These are phyloP conservation scores for Colletotrichum echinochloae DNA, from an alignment of 2,329 filamentous ascomycete genomes.

Conservation along the genomic window DNA sequence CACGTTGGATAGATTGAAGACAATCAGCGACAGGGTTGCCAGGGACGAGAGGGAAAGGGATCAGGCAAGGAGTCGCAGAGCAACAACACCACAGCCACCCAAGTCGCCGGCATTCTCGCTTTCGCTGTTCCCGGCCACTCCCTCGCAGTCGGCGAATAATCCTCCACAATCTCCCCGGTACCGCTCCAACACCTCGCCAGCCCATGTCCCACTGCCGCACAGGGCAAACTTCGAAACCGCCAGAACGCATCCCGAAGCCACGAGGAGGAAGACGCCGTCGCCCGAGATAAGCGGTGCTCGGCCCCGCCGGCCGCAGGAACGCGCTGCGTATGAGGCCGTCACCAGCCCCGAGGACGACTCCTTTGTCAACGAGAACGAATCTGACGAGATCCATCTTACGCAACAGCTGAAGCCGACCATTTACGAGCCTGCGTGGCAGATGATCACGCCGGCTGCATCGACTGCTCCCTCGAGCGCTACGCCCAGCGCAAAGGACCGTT, in stretches of 20 bases:
- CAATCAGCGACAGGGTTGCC: slow-evolving; percentile 59
- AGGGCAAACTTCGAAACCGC: slow-evolving; percentile 49
- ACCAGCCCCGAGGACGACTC: slow-evolving; percentile 51
- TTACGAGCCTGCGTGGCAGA: slow-evolving; percentile 61
- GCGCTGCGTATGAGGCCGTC: slow-evolving; percentile 38
- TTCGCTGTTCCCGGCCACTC: slow-evolving; percentile 58
- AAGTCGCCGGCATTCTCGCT: slow-evolving; percentile 48
- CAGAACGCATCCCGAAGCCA: slow-evolving; percentile 4
- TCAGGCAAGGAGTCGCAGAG: slow-evolving; percentile 53
- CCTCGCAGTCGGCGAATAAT: slow-evolving; percentile 41
- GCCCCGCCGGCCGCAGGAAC: neutral
- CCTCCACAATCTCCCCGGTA: slow-evolving; percentile 54
- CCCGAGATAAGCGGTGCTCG: neutral
- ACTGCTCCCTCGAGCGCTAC: slow-evolving; percentile 43
- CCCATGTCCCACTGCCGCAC: slow-evolving; percentile 58
- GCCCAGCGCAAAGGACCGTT: slow-evolving; percentile 48
- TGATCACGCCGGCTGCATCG: slow-evolving; percentile 54
- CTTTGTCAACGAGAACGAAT: slow-evolving; percentile 43
- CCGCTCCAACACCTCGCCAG: slow-evolving; percentile 69
- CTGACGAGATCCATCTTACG: slow-evolving; percentile 44
- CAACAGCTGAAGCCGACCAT: slow-evolving; percentile 52
- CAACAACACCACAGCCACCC: slow-evolving; percentile 61
- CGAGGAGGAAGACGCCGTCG: slow-evolving; percentile 13
- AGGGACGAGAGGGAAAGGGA: slow-evolving; percentile 52
- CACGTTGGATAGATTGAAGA: slow-evolving; percentile 68